A percentile compares a stretch with the other conserved stretches of the same genome.
Evolutionary conservation across 108 stramenopile species (phyloP).

Genomic region (Skeletonema marinoi): DNA sequence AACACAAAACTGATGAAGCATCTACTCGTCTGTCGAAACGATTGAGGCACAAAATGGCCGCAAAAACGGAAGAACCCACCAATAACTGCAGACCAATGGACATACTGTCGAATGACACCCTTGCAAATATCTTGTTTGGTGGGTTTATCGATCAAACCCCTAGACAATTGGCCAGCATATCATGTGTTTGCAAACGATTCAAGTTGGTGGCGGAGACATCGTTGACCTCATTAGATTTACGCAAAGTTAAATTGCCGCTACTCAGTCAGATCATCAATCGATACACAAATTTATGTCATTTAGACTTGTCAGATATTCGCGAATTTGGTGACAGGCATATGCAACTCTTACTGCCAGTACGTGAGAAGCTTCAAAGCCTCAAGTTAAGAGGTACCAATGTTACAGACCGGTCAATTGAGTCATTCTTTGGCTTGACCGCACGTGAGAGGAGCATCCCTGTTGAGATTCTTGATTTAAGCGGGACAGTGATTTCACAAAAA

Average conservation of each 20-base stretch:
- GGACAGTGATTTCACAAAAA: background rate
- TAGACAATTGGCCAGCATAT: background rate
- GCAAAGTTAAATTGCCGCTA: background rate
- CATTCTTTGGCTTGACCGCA: background rate
- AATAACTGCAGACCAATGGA: background rate
- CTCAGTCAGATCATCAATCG: background rate
- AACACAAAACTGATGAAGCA: background rate
- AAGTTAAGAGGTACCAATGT: background rate
- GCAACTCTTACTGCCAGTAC: background rate
- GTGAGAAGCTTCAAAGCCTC: background rate
- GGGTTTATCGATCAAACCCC: slow-evolving; percentile 16
- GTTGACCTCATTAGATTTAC: background rate
- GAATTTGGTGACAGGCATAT: background rate
- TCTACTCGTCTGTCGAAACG: background rate
- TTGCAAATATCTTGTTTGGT: slow-evolving; percentile 19
- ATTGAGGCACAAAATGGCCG: background rate
- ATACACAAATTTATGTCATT: background rate
- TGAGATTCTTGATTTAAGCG: slow-evolving; percentile 23
- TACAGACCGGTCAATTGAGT: background rate
- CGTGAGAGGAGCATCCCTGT: background rate
- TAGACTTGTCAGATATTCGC: background rate
- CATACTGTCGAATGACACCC: slow-evolving; percentile 3
- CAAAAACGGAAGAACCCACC: background rate
- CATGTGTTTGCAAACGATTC: slow-evolving; percentile 11
- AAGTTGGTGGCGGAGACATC: background rate